These are phyloP conservation scores for Orychophragmus violaceus DNA, from an alignment of 345 rosid genomes.

Conservation along the genomic window DNA sequence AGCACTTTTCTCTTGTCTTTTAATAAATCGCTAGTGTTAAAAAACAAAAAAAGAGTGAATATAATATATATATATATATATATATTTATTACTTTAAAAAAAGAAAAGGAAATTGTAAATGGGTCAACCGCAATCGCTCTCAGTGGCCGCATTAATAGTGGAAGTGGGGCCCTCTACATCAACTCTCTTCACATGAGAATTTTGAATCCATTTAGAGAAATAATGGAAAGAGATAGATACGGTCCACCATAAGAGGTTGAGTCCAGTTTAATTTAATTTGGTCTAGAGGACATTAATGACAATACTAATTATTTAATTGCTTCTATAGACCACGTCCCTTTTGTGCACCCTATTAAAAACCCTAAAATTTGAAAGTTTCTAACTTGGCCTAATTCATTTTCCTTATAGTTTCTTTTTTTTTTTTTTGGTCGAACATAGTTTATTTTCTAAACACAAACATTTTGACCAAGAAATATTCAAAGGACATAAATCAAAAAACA, in stretches of 20 bases:
- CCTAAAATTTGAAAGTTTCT: constrained; percentile 2
- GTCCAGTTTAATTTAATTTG: constrained; percentile 28
- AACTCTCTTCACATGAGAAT: constrained; percentile 37
- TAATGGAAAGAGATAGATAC: constrained; percentile 19
- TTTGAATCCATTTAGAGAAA: constrained; percentile 19
- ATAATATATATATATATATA: too few relatives aligned
- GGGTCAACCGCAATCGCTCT: constrained; percentile 31
- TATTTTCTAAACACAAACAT: background rate
- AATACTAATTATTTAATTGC: background rate
- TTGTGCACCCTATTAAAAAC: background rate
- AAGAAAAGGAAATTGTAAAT: background rate
- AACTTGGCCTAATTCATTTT: background rate
- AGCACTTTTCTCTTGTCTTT: too few relatives aligned
- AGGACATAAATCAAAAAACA: background rate
- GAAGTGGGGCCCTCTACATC: constrained; percentile 18
- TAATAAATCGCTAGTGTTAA: too few relatives aligned
- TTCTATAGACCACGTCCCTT: constrained; percentile 15
- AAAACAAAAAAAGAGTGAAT: background rate
- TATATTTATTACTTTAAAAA: background rate
- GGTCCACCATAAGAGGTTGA: constrained; percentile 27
- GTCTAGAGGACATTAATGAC: constrained; percentile 12
- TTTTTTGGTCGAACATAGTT: too few relatives aligned
- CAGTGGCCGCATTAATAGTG: constrained; percentile 17
- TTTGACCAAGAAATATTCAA: constrained; percentile 17
- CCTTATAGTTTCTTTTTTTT: too few relatives aligned